phyloP scores from a whole-genome alignment of 2,329 filamentous ascomycete species.

The Colletotrichum somersetense region DNA sequence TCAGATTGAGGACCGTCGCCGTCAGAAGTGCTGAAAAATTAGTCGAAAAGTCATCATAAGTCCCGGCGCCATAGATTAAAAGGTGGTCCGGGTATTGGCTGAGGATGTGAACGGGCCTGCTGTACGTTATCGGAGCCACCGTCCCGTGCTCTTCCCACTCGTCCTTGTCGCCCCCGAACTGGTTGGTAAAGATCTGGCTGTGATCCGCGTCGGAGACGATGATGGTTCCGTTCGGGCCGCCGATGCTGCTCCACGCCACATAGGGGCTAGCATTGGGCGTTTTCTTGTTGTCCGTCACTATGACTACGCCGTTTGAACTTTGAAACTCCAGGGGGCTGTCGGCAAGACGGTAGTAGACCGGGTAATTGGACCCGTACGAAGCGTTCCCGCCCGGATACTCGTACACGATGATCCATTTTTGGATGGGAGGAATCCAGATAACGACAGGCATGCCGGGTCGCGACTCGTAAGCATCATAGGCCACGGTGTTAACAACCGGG shows the following conservation, averaged over 20 bases:
- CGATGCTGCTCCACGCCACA: background rate
- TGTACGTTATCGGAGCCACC: background rate
- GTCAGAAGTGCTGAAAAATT: background rate
- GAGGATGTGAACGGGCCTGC: background rate
- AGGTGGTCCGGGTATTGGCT: background rate
- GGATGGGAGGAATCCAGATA: background rate
- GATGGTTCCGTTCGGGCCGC: background rate
- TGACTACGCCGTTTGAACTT: background rate
- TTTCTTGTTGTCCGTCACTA: background rate
- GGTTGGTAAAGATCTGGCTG: background rate
- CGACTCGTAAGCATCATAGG: background rate
- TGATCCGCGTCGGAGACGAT: background rate
- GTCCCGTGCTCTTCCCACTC: background rate
- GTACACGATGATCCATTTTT: background rate
- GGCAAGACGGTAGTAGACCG: background rate
- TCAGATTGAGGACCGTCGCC: background rate
- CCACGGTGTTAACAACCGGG: background rate
- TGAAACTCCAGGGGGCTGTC: background rate
- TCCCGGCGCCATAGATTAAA: background rate
- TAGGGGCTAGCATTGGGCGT: background rate
- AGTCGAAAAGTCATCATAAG: background rate
- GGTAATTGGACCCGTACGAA: background rate
- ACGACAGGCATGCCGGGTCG: background rate
- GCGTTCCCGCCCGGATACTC: background rate
- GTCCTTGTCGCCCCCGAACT: background rate